Evolutionary conservation across 768 basidiomycete species (phyloP).

Genomic region (Leucocoprinus leucothites): DNA sequence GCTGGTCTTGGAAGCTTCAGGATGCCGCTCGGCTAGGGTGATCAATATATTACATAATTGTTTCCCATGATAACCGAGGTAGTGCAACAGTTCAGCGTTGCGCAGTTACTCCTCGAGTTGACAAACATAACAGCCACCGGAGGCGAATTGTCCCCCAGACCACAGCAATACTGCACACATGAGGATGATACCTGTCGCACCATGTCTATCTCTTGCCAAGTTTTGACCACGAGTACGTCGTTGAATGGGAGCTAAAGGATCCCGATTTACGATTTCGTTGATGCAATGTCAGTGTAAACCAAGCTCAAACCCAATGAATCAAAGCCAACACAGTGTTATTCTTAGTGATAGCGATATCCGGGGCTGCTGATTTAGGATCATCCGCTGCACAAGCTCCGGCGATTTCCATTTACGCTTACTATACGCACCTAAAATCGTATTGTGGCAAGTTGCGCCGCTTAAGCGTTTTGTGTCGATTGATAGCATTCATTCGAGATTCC

Average conservation of each 20-base stretch:
- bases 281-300: not conserved
- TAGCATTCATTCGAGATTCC: constrained; percentile 12
- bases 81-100: not conserved
- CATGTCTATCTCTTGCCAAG: not conserved
- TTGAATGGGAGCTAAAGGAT: not conserved
- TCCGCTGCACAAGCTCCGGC: not conserved
- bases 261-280: not conserved
- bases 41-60: constrained; percentile 1
- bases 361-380: constrained; percentile 11
- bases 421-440: not conserved
- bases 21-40: not conserved
- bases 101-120: not conserved
- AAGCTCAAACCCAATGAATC: not conserved
- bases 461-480: not conserved
- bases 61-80: constrained; percentile 5
- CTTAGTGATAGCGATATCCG: not conserved
- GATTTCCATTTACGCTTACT: constrained; percentile 1
- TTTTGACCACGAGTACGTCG: too few species aligned
- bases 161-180: not conserved
- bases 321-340: constrained; percentile 5
- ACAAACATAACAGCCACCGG: not conserved
- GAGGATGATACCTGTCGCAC: not conserved
- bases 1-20: not conserved
- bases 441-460: constrained; percentile 11
- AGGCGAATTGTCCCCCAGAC: not conserved